Evolutionary conservation across 2,329 filamentous ascomycete species (phyloP).

Genomic region (Fusarium luffae): DNA sequence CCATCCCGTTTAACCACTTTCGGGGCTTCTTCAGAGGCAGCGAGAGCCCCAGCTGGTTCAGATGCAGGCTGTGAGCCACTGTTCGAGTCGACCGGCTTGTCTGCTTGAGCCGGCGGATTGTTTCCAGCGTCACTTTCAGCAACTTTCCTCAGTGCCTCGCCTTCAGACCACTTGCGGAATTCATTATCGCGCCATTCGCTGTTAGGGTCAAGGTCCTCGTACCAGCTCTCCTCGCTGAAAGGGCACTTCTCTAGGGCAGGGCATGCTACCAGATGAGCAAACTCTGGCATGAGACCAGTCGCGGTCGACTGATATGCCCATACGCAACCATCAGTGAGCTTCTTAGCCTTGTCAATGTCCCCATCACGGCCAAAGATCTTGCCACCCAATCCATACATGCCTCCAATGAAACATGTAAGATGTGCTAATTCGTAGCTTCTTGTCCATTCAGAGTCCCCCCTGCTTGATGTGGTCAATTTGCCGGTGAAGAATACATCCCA

Average conservation of each 20-base stretch:
- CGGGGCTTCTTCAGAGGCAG: constrained; percentile 4
- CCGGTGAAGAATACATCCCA: constrained; percentile 81
- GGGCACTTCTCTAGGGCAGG: constrained; percentile 58
- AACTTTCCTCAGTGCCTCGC: constrained; percentile 51
- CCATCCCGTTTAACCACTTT: constrained; percentile 36
- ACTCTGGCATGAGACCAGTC: constrained; percentile 74
- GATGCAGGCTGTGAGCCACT: constrained; percentile 8
- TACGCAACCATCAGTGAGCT: constrained; percentile 74
- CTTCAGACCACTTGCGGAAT: constrained; percentile 58
- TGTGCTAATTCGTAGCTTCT: constrained; percentile 71
- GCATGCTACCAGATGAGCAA: constrained; percentile 59
- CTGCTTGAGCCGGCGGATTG: neutral
- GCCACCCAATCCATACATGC: constrained; percentile 75
- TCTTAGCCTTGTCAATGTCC: constrained; percentile 71
- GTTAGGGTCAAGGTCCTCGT: constrained; percentile 60
- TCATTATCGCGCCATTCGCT: constrained; percentile 56
- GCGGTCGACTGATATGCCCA: constrained; percentile 73
- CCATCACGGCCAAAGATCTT: constrained; percentile 69
- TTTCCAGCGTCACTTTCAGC: constrained; percentile 32
- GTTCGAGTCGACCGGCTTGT: constrained; percentile 7
- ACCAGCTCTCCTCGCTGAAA: constrained; percentile 63
- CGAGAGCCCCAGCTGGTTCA: constrained; percentile 1
- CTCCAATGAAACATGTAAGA: constrained; percentile 75
- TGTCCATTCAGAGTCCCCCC: constrained; percentile 52
- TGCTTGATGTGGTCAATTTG: constrained; percentile 62